phyloP scores from a whole-genome alignment of 2,329 filamentous ascomycete species.

The Diplodia scrobiculata region DNA sequence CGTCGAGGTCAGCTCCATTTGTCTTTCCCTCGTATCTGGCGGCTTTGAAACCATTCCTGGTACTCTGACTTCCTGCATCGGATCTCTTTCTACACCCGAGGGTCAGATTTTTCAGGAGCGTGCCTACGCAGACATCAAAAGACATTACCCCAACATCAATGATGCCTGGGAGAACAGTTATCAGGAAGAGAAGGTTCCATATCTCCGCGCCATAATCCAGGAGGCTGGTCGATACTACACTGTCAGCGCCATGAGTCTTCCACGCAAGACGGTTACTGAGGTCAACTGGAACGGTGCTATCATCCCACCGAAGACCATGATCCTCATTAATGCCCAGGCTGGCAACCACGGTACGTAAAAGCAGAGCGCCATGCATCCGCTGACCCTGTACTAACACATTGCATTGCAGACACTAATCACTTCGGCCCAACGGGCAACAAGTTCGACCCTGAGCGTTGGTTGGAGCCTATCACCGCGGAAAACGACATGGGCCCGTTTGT shows the following conservation, averaged over 20 bases:
- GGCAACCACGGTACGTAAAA: conserved; percentile 53
- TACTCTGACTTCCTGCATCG: conserved; percentile 56
- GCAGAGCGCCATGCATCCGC: not conserved
- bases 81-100: conserved; percentile 52
- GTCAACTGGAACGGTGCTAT: conserved; percentile 56
- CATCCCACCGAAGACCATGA: conserved; percentile 58
- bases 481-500: conserved; percentile 35
- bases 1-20: conserved; percentile 58
- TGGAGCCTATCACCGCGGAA: conserved; percentile 39
- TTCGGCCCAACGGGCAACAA: conserved; percentile 51
- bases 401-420: conserved; percentile 51
- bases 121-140: conserved; percentile 56
- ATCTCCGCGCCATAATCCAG: conserved; percentile 54
- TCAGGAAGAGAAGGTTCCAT: conserved; percentile 54
- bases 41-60: conserved; percentile 60
- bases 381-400: not conserved
- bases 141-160: conserved; percentile 50
- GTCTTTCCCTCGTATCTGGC: conserved; percentile 56
- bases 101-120: conserved; percentile 57
- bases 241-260: conserved; percentile 57
- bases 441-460: conserved; percentile 57
- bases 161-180: conserved; percentile 53
- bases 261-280: conserved; percentile 55
- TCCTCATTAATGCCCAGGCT: conserved; percentile 59
- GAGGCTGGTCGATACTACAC: conserved; percentile 59